Base-by-base conservation (phyloP, 164 flowering plant genomes). In the Annona cherimola region DNA sequence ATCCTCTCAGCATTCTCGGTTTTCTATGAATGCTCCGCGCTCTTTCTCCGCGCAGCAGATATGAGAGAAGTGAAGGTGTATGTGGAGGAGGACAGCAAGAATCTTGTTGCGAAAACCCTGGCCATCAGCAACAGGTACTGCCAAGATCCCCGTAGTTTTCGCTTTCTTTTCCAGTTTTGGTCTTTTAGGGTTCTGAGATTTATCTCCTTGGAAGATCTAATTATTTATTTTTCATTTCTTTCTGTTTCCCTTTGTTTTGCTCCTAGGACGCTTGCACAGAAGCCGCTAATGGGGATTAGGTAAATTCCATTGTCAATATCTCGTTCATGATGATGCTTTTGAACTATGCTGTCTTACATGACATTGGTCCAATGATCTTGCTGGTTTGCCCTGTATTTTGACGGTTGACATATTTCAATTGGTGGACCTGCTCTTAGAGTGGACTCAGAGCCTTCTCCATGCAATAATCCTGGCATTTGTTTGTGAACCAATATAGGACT, bases 11-110 rank as follows among this genome's bases (percentile, higher is more conserved):
- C 19, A 64, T 8, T 59, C 5, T 7, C 2, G 20, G 35, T 64
- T 26, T 2, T 45, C 11, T 9, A 40, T 35, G 19, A 2, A n/a
- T 35, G 16, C 44, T 40, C 12, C 41, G 16, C 11, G 19, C 6
- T 18, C 71, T 71, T 68, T 63, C 61, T 6, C 43, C 45, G 40
- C 42, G 67, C 76, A 84, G 87, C 54, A 62, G 75, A 71, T 7
- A 61, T 8, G 8, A 76, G 67, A 69, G 81, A 62, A 72, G 83
- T 88, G 50, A 86, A 84, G 77, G 63, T 88, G 5, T 85, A 77
- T 77, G 68, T 82, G 4, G 88, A 86, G 50, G 65, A 44, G 66
- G 77, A 74, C 59, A 79, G 39, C 57, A 74, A 71, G 50, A 74
- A 6, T n/a, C 64, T 16, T 11, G 61, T 42, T 6, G 40, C 70